These are phyloP conservation scores for Suhomyces maxii DNA, from an alignment of 1,139 yeast species.

Conservation along the genomic window DNA sequence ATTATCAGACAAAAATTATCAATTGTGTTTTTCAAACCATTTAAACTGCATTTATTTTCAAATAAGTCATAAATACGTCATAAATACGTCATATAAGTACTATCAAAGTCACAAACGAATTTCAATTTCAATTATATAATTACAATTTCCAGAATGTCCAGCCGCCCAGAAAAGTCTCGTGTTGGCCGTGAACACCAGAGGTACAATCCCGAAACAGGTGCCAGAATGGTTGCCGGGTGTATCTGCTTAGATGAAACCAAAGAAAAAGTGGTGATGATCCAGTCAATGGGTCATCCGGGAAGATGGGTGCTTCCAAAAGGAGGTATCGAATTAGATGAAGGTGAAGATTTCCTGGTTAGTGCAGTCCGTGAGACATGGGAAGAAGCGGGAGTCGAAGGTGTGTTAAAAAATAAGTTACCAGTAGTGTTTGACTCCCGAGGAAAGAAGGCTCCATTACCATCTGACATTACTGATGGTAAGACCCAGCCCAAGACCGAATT, in stretches of 20 bases:
- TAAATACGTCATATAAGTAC: no score
- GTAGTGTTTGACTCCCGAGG: constrained; percentile 70
- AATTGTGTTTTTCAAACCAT: no score
- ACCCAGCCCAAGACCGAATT: constrained; percentile 71
- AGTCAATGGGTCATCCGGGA: constrained; percentile 64
- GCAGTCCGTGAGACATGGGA: constrained; percentile 97
- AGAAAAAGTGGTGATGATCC: constrained; percentile 70
- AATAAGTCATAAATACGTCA: no score
- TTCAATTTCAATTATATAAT: no score
- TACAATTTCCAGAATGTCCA: background rate
- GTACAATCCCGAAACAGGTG: constrained; percentile 57
- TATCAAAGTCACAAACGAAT: no score
- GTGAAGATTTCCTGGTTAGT: constrained; percentile 49
- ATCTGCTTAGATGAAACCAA: constrained; percentile 62
- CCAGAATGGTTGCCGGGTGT: constrained; percentile 90
- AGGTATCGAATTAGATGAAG: constrained; percentile 87
- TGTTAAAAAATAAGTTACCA: constrained; percentile 55
- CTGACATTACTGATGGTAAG: constrained; percentile 39
- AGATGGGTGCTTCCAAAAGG: constrained; percentile 95
- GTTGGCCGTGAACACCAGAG: constrained; percentile 42
- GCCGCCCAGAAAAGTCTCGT: constrained; percentile 25
- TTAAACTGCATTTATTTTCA: no score
- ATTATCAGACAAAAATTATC: no score
- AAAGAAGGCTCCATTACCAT: constrained; percentile 50
- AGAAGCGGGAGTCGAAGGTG: constrained; percentile 88